Percentiles rank a stretch among this genome's conserved stretches.
Conservation (phyloP, 2,329 filamentous ascomycete species). For the Sporothrix mexicana region DNA sequence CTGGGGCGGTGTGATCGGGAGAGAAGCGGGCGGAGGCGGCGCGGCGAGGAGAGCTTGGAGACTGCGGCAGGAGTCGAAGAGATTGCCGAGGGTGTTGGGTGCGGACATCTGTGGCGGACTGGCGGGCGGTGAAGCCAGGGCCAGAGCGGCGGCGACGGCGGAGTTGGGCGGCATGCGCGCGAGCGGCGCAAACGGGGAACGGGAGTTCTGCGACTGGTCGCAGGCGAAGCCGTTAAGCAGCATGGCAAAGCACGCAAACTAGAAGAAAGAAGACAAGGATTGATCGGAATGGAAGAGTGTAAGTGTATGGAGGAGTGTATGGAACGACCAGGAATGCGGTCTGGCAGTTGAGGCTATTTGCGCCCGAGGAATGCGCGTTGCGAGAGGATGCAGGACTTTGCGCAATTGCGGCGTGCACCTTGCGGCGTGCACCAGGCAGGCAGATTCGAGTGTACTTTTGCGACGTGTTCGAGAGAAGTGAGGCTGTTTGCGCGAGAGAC, state of each 20-base stretch:
- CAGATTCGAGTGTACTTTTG: not conserved
- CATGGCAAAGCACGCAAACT: constrained; percentile 30
- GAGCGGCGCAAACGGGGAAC: constrained; percentile 23
- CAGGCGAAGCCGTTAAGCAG: constrained; percentile 37
- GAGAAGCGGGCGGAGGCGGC: constrained; percentile 36
- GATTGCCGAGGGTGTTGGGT: constrained; percentile 57
- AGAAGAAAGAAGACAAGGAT: not conserved
- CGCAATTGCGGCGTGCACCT: constrained; percentile 21
- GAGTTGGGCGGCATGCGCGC: constrained; percentile 25
- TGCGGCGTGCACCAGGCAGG: constrained; percentile 8
- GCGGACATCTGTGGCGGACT: constrained; percentile 57
- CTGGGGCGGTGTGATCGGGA: constrained; percentile 52
- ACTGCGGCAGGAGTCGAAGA: constrained; percentile 65
- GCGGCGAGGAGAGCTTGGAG: constrained; percentile 63
- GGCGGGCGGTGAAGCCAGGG: constrained; percentile 65
- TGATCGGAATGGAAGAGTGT: constrained; percentile 15
- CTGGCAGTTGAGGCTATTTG: constrained; percentile 25
- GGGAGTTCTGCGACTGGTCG: constrained; percentile 35
- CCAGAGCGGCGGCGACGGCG: constrained; percentile 27
- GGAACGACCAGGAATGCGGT: constrained; percentile 25
- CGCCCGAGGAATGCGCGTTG: constrained; percentile 24
- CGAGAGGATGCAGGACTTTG: not conserved
- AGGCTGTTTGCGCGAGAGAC: constrained; percentile 3
- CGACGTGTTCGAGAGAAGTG: not conserved
- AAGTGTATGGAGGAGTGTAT: not conserved